Conservation (phyloP, 176 grass and related monocot species). For the Carex kokanica region DNA sequence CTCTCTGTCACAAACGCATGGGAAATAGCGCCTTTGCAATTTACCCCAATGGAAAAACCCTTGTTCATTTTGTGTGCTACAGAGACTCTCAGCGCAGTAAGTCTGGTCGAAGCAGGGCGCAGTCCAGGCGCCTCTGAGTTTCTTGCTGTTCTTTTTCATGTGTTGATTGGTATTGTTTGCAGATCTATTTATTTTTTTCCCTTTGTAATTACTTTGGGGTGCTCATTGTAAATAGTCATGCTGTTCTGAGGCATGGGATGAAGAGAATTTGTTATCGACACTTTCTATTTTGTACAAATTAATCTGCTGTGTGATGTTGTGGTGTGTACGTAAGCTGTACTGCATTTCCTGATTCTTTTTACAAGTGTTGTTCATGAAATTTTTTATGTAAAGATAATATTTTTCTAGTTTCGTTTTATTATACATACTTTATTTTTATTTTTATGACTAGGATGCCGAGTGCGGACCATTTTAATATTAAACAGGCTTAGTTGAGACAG, state of each 20-base stretch:
- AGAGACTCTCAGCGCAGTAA: conserved; percentile 86
- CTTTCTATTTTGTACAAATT: neutral
- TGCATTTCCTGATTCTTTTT: neutral
- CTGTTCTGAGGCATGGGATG: neutral
- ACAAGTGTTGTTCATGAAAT: neutral
- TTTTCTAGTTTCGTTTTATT: neutral
- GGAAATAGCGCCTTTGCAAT: conserved; percentile 93
- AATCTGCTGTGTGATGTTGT: neutral
- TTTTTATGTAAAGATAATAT: neutral
- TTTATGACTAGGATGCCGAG: neutral
- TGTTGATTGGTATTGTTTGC: conserved; percentile 1
- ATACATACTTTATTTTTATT: neutral
- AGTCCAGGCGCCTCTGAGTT: conserved; percentile 38
- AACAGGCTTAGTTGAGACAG: neutral
- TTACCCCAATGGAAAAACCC: conserved; percentile 91
- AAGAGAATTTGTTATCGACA: neutral
- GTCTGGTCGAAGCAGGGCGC: conserved; percentile 51
- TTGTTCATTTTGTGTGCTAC: conserved; percentile 99
- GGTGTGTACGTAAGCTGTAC: neutral
- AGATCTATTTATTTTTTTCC: neutral
- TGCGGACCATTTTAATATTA: neutral
- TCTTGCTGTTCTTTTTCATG: conserved; percentile 14
- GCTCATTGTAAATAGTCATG: conserved; percentile 9
- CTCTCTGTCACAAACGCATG: conserved; percentile 87
- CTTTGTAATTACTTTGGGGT: too few species aligned